Base-by-base conservation (phyloP, 495 filamentous ascomycete species). In the Xylaria acuta region DNA sequence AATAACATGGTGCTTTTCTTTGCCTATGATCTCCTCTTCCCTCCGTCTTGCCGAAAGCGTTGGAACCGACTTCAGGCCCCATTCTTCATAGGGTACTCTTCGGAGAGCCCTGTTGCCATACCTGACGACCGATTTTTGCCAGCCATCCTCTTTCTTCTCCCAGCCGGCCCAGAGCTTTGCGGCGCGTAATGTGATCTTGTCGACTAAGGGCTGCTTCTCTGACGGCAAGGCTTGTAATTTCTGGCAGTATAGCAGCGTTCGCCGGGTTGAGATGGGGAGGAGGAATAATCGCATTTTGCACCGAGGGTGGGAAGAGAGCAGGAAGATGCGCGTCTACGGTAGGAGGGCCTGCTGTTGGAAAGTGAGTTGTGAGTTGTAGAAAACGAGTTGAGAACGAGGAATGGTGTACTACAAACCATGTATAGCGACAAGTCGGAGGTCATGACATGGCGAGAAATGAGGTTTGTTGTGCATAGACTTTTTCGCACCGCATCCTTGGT, bases 71-170 rank as follows among this genome's bases (percentile, higher is more conserved):
- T 98, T 98, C 60, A 99, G 84, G 0, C 93, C 95, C 89, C 96
- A 99, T 92, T 99, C 96, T 82, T 98, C 93, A 80, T 92, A 97
- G 2, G 95, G 93, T 75, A 99, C 95, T 51, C 93, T 88, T 76
- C 92, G 91, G 64, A 98, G 87, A 12, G 92, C 87, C 36, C 88
- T 85, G 84, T 98, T 98, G 36, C 97, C 96, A 80, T 95, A 96
- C 65, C 85, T 85, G 27, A 95, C 95, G 38, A 97, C 84, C 71
- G 87, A 88, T 73, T 92, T 94, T 82, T 98, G 93, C 96, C 95
- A 98, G 41, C 92, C 91, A 62, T 85, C 85, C 5, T 96, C 91
- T 70, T 90, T 89, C 76, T 90, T 90, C 80, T 98, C 96, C 95
- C 95, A 98, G 20, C 80, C 80, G 0, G 91, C 85, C 94, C 94